Percentiles rank a stretch among this genome's conserved stretches.
phyloP scores from a whole-genome alignment of 169 alveolate species.

The Plasmodium sp. region DNA sequence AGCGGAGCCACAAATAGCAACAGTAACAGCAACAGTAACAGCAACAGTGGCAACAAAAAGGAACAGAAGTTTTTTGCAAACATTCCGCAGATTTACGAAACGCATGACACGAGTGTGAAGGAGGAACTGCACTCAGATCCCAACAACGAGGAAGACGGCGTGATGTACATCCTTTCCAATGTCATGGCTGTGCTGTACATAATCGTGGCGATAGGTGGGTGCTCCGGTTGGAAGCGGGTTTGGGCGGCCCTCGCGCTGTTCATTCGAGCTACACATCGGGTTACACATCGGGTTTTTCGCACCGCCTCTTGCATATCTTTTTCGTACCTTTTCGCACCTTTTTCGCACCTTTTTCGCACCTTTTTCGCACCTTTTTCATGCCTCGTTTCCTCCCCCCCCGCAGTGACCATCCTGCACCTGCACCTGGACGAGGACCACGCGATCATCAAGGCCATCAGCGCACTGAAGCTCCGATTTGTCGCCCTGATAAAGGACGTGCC shows the following conservation, averaged over 20 bases:
- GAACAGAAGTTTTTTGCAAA: neutral
- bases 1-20: neutral
- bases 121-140: conserved; percentile 4
- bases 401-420: conserved; percentile 46
- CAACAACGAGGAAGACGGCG: neutral
- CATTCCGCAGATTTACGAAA: conserved; percentile 69
- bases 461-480: conserved; percentile 33
- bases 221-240: neutral
- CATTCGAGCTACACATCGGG: neutral
- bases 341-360: neutral
- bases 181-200: conserved; percentile 46
- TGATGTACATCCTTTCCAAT: conserved; percentile 17
- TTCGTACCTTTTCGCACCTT: neutral
- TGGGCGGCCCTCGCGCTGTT: neutral
- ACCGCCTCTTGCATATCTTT: no score
- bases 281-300: neutral
- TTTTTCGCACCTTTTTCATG: neutral
- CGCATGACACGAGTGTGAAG: conserved; percentile 32
- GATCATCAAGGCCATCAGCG: conserved; percentile 51
- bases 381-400: neutral
- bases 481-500: conserved; percentile 37
- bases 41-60: conserved; percentile 1
- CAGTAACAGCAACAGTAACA: neutral
- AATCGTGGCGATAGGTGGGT: conserved; percentile 54
- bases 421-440: conserved; percentile 60